phyloP scores from a whole-genome alignment of 2,329 filamentous ascomycete genomes.

The Harringtonia aguacate region DNA sequence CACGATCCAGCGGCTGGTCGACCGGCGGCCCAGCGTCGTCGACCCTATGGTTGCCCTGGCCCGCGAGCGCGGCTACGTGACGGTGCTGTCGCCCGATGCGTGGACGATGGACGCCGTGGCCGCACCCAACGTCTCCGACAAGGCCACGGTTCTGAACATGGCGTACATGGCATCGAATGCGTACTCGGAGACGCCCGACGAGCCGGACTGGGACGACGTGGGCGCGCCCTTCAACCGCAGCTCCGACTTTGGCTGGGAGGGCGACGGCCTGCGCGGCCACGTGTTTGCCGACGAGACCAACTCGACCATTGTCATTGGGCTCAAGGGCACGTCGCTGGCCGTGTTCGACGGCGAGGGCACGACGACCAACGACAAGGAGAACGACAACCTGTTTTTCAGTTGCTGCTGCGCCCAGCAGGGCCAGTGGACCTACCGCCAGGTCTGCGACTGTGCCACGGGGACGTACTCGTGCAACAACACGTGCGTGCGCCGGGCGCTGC shows the following conservation, averaged over 20 bases:
- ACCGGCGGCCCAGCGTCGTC: conserved; percentile 65
- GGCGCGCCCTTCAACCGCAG: conserved; percentile 73
- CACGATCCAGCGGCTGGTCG: conserved; percentile 70
- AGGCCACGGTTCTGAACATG: conserved; percentile 70
- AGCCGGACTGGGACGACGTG: conserved; percentile 76
- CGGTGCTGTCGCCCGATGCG: conserved; percentile 57
- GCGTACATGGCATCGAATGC: conserved; percentile 85
- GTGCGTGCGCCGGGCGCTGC: conserved; percentile 66
- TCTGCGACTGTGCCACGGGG: conserved; percentile 82
- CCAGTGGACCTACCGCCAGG: conserved; percentile 79
- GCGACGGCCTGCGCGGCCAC: conserved; percentile 81
- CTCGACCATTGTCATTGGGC: conserved; percentile 75
- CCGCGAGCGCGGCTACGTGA: conserved; percentile 55
- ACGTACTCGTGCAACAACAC: conserved; percentile 90
- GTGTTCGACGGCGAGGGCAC: conserved; percentile 96
- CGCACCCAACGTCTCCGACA: conserved; percentile 76
- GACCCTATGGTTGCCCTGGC: conserved; percentile 69
- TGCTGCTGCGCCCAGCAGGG: conserved; percentile 95
- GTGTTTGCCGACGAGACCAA: conserved; percentile 83
- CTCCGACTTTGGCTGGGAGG: conserved; percentile 85
- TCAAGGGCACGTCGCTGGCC: conserved; percentile 85
- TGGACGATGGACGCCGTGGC: conserved; percentile 75
- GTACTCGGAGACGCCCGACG: conserved; percentile 63
- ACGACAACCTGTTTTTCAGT: conserved; percentile 96
- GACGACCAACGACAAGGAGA: conserved; percentile 93